Evolutionary conservation across 106 monocot species (phyloP).

Genomic region (Allium cepa): DNA sequence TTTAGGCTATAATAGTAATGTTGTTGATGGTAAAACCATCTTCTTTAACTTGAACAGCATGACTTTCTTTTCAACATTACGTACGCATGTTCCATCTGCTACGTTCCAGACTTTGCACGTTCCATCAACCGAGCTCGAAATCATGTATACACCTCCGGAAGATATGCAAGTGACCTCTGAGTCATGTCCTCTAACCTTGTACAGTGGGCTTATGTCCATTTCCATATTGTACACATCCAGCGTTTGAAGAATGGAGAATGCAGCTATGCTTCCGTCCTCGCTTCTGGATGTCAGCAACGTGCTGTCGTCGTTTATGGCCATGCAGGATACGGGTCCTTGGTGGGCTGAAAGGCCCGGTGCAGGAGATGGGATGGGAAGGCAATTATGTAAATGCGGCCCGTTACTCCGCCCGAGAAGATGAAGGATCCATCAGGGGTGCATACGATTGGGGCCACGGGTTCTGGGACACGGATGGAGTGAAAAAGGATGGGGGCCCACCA

Average conservation of each 20-base stretch:
- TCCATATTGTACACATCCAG: conserved; percentile 8
- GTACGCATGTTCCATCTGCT: conserved; percentile 10
- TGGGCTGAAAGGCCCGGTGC: conserved; percentile 11
- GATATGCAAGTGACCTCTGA: conserved; percentile 16
- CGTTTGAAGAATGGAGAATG: conserved; percentile 11
- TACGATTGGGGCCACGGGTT: conserved; percentile 22
- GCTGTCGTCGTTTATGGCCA: conserved; percentile 16
- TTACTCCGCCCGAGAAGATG: conserved; percentile 23
- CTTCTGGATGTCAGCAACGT: conserved; percentile 18
- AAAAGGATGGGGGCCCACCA: conserved; percentile 17
- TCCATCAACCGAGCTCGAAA: conserved; percentile 25
- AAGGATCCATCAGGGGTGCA: conserved; percentile 11
- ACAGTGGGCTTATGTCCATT: not conserved
- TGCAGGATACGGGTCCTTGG: conserved; percentile 17
- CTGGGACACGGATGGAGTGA: conserved; percentile 13
- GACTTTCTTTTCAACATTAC: no score
- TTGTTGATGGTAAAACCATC: no score
- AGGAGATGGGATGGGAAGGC: conserved; percentile 16
- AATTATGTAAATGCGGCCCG: conserved; percentile 14
- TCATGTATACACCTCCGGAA: conserved; percentile 19
- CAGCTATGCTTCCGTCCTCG: conserved; percentile 16
- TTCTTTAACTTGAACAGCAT: no score
- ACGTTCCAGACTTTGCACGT: conserved; percentile 26
- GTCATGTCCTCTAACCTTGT: conserved; percentile 8
- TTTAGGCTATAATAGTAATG: no score